Evolutionary conservation across 768 basidiomycete species (phyloP), one percentile per base, ranked within the genome.

Genomic region (Leccinum sublutescens): DNA sequence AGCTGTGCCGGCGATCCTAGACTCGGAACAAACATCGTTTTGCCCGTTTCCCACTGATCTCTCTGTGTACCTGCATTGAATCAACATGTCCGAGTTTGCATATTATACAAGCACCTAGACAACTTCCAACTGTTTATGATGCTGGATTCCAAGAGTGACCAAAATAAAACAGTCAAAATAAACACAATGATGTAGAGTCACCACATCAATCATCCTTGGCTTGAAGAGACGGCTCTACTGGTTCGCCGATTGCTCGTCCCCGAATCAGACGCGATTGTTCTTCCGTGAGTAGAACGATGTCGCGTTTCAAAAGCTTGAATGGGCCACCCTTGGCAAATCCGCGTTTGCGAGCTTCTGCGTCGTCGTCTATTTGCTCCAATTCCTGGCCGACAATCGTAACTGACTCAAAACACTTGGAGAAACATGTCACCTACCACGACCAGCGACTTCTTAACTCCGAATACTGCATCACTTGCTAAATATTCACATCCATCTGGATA

Each of bases 371-470:
- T 17, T 81, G 73, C 50, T 82, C 75, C 25, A 85, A 73, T 49
- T 79, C 78, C 87, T 88, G 29, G 23, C 8, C 57, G 33, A 21
- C 8, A 12, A 40, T 43, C 19, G 54, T 50, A 40, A 53, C 12
- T 21, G 25, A 57, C 61, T 25, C 47, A 33, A 52, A 23, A 7
- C 43, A 1, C 34, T 23, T 7, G 4, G 21, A 33, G 51, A 33
- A 53, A 40, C 7, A 19, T 10, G n/a, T 43, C 6, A 78, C 84
- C 53, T 73, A 92, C 91, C 63, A 91, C 83, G 19, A 93, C 80
- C 27, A 95, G 77, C 6, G 88, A 90, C 51, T 82, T 80, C 72
- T 91, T 91, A 23, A 90, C 91, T 10, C 93, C 91, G 71, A 93
- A 93, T 3, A 93, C 90, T 11, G 83, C 79, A 67, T 94, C 92